phyloP scores from a whole-genome alignment of 2,329 filamentous ascomycete species.

The Penicillium sp. region DNA sequence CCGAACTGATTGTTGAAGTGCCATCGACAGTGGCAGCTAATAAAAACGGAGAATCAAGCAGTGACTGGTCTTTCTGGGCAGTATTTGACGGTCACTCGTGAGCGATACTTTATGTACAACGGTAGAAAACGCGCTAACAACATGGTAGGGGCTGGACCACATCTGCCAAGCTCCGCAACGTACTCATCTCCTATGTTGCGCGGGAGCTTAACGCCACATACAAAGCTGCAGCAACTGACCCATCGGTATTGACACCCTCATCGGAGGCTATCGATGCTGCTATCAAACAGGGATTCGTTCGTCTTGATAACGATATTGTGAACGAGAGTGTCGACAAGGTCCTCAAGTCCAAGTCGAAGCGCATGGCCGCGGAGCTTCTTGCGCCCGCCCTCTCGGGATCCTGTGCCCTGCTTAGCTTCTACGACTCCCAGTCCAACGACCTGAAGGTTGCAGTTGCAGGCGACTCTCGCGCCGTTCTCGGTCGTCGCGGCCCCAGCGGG shows the following conservation, averaged over 20 bases:
- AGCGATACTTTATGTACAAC: slow-evolving; percentile 34
- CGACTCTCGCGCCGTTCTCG: slow-evolving; percentile 92
- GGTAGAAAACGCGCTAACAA: slow-evolving; percentile 13
- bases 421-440: slow-evolving; percentile 82
- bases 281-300: slow-evolving; percentile 88
- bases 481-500: slow-evolving; percentile 72
- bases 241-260: slow-evolving; percentile 63
- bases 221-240: slow-evolving; percentile 66
- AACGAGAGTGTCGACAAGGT: slow-evolving; percentile 91
- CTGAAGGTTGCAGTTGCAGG: slow-evolving; percentile 94
- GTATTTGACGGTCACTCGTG: slow-evolving; percentile 97
- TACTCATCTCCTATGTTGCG: slow-evolving; percentile 88
- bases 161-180: slow-evolving; percentile 90
- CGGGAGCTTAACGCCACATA: slow-evolving; percentile 92
- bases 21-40: slow-evolving; percentile 61
- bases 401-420: slow-evolving; percentile 93
- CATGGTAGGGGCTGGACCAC: slow-evolving; percentile 85
- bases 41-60: slow-evolving; percentile 58
- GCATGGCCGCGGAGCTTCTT: slow-evolving; percentile 86
- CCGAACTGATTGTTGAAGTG: slow-evolving; percentile 95
- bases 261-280: slow-evolving; percentile 82
- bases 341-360: slow-evolving; percentile 82
- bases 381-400: slow-evolving; percentile 95
- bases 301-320: slow-evolving; percentile 90
- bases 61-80: slow-evolving; percentile 99